These are phyloP conservation scores for Triticum aestivum DNA, from an alignment of 176 grass and related monocot species.

Conservation along the genomic window IWGSC_CS_RefSeq_v2.1 NC_057802.1:439525918-439526417, in stretches of 20 bases:
- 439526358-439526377: constrained; percentile 90
- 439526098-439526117: constrained; percentile 58
- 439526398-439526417: constrained; percentile 70
- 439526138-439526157: constrained; percentile 52
- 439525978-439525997: constrained; percentile 2
- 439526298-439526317: neutral
- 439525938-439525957: neutral
- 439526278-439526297: neutral
- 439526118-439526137: constrained; percentile 80
- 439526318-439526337: constrained; percentile 21
- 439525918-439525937: neutral
- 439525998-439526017: neutral
- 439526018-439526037: neutral
- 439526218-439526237: constrained; percentile 61
- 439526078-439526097: constrained; percentile 65
- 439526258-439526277: constrained; percentile 65
- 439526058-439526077: neutral
- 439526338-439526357: constrained; percentile 49
- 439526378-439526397: constrained; percentile 73
- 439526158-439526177: constrained; percentile 60
- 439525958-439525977: constrained; percentile 3
- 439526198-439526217: constrained; percentile 71
- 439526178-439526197: constrained; percentile 77
- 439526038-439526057: neutral
- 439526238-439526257: constrained; percentile 79